Percentiles rank a stretch among this genome's conserved stretches.
These are phyloP conservation scores for Pyrenopolyporus hunteri DNA, from an alignment of 495 filamentous ascomycete genomes.

Conservation along the genomic window DNA sequence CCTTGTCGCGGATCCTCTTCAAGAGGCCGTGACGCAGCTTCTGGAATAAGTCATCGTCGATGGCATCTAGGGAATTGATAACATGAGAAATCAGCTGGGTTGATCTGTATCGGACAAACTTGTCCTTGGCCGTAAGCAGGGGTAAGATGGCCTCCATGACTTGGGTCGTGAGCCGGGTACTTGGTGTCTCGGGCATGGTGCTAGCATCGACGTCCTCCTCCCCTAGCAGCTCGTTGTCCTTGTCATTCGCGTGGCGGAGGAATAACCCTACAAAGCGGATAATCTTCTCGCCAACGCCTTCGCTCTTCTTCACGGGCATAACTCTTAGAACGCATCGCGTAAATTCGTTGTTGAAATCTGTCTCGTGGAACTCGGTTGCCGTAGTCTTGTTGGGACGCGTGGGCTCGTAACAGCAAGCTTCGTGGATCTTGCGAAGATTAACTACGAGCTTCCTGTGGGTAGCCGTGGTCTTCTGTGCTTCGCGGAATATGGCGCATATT, in stretches of 20 bases:
- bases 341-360: conserved; percentile 86
- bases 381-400: conserved; percentile 57
- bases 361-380: conserved; percentile 70
- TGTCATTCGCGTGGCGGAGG: conserved; percentile 80
- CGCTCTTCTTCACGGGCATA: conserved; percentile 88
- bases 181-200: conserved; percentile 78
- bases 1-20: conserved; percentile 89
- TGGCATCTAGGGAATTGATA: conserved; percentile 88
- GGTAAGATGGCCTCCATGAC: conserved; percentile 73
- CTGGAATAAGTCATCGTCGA: conserved; percentile 88
- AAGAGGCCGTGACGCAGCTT: conserved; percentile 75
- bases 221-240: conserved; percentile 65
- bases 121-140: conserved; percentile 82
- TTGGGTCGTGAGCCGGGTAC: conserved; percentile 72
- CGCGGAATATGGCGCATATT: conserved; percentile 79
- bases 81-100: conserved; percentile 86
- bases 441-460: conserved; percentile 89
- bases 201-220: conserved; percentile 63
- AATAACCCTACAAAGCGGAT: conserved; percentile 87
- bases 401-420: conserved; percentile 82
- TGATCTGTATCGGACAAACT: conserved; percentile 85
- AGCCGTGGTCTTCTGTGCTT: conserved; percentile 86
- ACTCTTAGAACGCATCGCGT: conserved; percentile 79
- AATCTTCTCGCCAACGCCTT: conserved; percentile 83
- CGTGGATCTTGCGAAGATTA: conserved; percentile 84